These are phyloP conservation scores for Suillus fuscotomentosus DNA, from an alignment of 768 basidiomycete genomes.

Conservation along the genomic window DNA sequence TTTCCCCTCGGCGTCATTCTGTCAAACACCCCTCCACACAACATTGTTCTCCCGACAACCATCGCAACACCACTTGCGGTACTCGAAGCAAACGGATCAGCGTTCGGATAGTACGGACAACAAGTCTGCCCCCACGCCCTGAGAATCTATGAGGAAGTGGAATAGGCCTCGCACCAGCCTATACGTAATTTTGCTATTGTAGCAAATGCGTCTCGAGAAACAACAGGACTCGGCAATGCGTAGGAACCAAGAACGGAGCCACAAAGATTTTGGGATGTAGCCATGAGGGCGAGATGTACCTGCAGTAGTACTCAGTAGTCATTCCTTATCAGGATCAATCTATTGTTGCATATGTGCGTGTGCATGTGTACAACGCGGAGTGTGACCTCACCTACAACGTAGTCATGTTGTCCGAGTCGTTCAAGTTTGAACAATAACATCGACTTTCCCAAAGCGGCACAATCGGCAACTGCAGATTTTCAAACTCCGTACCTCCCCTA, in stretches of 20 bases:
- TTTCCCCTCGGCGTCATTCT: slow-evolving; percentile 20
- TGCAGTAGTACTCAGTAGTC: slow-evolving; percentile 28
- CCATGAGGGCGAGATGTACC: slow-evolving; percentile 23
- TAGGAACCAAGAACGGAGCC: slow-evolving; percentile 19
- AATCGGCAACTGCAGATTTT: too few relatives aligned
- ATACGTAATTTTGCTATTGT: slow-evolving; percentile 24
- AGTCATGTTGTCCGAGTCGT: slow-evolving; percentile 5
- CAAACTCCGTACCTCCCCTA: too few relatives aligned
- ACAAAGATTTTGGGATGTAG: neutral
- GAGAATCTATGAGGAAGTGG: slow-evolving; percentile 46
- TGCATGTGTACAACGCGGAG: neutral
- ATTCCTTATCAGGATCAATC: slow-evolving; percentile 20
- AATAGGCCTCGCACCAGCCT: slow-evolving; percentile 31
- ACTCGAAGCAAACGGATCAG: slow-evolving; percentile 51
- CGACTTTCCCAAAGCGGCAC: too few relatives aligned
- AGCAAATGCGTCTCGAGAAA: slow-evolving; percentile 27
- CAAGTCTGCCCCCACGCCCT: slow-evolving; percentile 39
- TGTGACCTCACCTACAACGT: slow-evolving; percentile 21
- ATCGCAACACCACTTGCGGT: slow-evolving; percentile 47
- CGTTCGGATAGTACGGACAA: slow-evolving; percentile 46
- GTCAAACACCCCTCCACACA: slow-evolving; percentile 7
- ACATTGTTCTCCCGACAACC: slow-evolving; percentile 34
- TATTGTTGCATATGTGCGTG: neutral
- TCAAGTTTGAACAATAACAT: too few relatives aligned
- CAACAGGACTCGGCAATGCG: slow-evolving; percentile 27